phyloP scores from a whole-genome alignment of 345 rosid genomes.

The Brassica nigra region DNA sequence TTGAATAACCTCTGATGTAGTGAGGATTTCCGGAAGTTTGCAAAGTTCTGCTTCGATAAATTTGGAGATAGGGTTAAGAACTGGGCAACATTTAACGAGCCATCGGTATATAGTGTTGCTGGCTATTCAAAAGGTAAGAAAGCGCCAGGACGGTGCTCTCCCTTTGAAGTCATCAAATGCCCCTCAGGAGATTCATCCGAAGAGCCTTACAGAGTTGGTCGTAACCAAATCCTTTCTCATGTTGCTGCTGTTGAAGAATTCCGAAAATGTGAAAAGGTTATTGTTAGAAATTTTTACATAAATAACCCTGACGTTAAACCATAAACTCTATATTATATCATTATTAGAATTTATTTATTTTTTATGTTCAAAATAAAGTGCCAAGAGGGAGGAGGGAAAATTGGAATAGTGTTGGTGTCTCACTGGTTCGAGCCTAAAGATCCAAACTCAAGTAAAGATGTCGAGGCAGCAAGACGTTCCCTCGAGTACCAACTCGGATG shows the following conservation, averaged over 20 bases:
- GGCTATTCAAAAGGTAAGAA: conserved; percentile 36
- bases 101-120: conserved; percentile 34
- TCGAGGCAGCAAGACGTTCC: conserved; percentile 32
- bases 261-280: conserved; percentile 26
- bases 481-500: conserved; percentile 44
- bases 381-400: conserved; percentile 28
- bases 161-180: not conserved
- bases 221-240: conserved; percentile 38
- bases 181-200: conserved; percentile 23
- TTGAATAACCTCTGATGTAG: conserved; percentile 1
- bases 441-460: conserved; percentile 17
- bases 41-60: conserved; percentile 26
- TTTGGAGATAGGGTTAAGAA: conserved; percentile 39
- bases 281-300: not conserved
- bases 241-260: conserved; percentile 40
- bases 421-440: conserved; percentile 42
- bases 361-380: conserved; percentile 23
- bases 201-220: conserved; percentile 33
- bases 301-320: not conserved
- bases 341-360: not conserved
- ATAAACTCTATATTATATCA: not conserved
- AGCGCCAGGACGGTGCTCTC: conserved; percentile 38
- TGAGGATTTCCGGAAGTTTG: conserved; percentile 35
- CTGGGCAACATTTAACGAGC: conserved; percentile 45
- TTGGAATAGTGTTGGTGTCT: conserved; percentile 40